Base-by-base conservation (phyloP, 1,284 basidiomycete species). In the Mycosarcoma mackinlayi region DNA sequence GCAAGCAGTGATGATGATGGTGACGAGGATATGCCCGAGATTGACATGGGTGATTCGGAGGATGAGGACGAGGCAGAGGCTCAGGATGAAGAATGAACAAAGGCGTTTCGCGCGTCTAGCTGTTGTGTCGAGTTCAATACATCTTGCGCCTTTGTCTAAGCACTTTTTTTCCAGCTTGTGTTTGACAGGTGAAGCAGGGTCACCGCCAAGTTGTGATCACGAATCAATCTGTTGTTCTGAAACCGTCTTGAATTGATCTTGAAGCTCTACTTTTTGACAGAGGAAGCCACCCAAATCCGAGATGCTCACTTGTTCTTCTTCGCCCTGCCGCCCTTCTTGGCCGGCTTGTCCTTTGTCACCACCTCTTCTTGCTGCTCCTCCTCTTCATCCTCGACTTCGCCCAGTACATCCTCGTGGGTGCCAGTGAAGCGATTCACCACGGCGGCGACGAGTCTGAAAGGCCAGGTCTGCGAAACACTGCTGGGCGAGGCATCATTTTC, bases 11-110 rank as follows among this genome's bases (percentile, higher is more conserved):
- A 53, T 19, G 62, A 64, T 19, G 66, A 71, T 23, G 74, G 73
- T 28, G 71, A 73, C 19, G 74, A 76, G 39, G 74, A 60, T 11
- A 65, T 76, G 68, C 74, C 74, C 0, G 51, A 49, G 34, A 71
- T 76, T 24, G 64, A 76, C n/a, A 44, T 74, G 49, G 56, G 56
- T 11, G 56, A 54, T 7, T 74, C 74, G 35, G 74, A 71, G n/a
- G 61, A 66, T 0, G 74, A 67, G 1, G 58, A 71, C 3, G 54
- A 42, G 6, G 46, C 25, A 4, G 19, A 42, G 21, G 30, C 16
- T 34, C 16, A 33, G 18, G 47, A 28, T 21, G 8, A 41, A 6
- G 30, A 28, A 25, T 40, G 25, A 39, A 11, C 16, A 31, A 4
- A 14, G 10, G 37, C 3, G 19, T 27, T 16, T 25, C 39, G 11